Evolutionary conservation across 2,329 filamentous ascomycete species (phyloP).

Genomic region (Fusarium secorum): DNA sequence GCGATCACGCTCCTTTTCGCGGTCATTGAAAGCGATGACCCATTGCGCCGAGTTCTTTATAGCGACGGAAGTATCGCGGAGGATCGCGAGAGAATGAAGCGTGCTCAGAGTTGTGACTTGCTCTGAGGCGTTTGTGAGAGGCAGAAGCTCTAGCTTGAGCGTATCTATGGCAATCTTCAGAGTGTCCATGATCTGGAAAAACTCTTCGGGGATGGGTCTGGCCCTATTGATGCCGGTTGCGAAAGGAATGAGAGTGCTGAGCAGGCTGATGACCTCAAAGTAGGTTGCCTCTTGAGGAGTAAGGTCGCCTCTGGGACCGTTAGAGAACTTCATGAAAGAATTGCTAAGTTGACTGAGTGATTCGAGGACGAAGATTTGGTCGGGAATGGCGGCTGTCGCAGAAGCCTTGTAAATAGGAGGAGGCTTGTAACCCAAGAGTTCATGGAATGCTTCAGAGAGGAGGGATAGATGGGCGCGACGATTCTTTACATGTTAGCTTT

Average conservation of each 20-base stretch:
- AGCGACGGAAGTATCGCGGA: slow-evolving; percentile 51
- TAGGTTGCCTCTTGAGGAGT: slow-evolving; percentile 55
- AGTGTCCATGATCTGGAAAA: slow-evolving; percentile 41
- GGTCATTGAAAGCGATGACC: slow-evolving; percentile 49
- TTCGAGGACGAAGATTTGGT: slow-evolving; percentile 56
- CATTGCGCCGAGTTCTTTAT: slow-evolving; percentile 45
- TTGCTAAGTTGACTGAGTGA: slow-evolving; percentile 53
- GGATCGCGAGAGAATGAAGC: slow-evolving; percentile 48
- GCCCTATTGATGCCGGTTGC: slow-evolving; percentile 38
- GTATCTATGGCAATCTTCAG: slow-evolving; percentile 25
- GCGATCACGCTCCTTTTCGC: slow-evolving; percentile 50
- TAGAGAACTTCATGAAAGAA: slow-evolving; percentile 52
- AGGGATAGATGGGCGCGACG: slow-evolving; percentile 58
- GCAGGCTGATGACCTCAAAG: slow-evolving; percentile 53
- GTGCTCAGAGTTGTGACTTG: slow-evolving; percentile 43
- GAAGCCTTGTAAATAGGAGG: slow-evolving; percentile 60
- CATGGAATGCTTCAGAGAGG: slow-evolving; percentile 60
- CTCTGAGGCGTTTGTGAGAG: slow-evolving; percentile 16
- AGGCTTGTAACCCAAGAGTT: slow-evolving; percentile 57
- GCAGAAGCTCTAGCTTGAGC: slow-evolving; percentile 24
- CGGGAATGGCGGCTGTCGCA: slow-evolving; percentile 48
- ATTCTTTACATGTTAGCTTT: slow-evolving; percentile 49
- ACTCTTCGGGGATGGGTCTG: slow-evolving; percentile 31
- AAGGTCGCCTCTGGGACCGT: slow-evolving; percentile 43
- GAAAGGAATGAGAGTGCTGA: slow-evolving; percentile 49